A percentile compares a stretch with the other conserved stretches of the same genome.
phyloP scores from a whole-genome alignment of 768 basidiomycete species.

The Boletus sp. region DNA sequence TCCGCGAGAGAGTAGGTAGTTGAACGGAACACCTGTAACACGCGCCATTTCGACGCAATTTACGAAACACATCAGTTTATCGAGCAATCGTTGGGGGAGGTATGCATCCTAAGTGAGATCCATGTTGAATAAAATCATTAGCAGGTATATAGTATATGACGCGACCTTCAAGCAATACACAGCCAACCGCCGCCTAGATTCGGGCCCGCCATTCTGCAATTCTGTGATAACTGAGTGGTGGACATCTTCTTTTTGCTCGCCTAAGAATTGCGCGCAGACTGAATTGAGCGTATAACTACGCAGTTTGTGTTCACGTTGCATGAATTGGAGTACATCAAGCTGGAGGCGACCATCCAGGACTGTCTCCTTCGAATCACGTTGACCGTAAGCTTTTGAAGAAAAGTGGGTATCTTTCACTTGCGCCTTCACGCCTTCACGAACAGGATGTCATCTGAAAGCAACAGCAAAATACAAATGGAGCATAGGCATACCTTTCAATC shows the following conservation, averaged over 20 bases:
- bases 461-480: not conserved
- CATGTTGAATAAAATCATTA: slow-evolving; percentile 1
- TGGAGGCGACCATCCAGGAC: slow-evolving; percentile 88
- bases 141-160: not conserved
- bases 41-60: slow-evolving; percentile 99
- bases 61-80: slow-evolving; percentile 98
- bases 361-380: slow-evolving; percentile 94
- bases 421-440: slow-evolving; percentile 58
- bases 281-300: slow-evolving; percentile 97
- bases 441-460: slow-evolving; percentile 4
- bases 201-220: slow-evolving; percentile 92
- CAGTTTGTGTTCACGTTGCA: slow-evolving; percentile 98
- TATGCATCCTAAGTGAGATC: slow-evolving; percentile 77
- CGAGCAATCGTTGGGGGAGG: slow-evolving; percentile 90
- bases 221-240: slow-evolving; percentile 99
- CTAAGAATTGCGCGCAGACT: slow-evolving; percentile 95
- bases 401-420: slow-evolving; percentile 94
- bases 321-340: slow-evolving; percentile 93
- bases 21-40: slow-evolving; percentile 99
- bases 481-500: slow-evolving; percentile 58
- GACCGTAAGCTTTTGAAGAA: slow-evolving; percentile 96
- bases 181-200: slow-evolving; percentile 87
- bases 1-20: slow-evolving; percentile 87
- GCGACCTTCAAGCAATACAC: slow-evolving; percentile 95
- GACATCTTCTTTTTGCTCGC: slow-evolving; percentile 99